Conservation (phyloP, 1,139 yeast genomes). For the Candida anutae region DNA sequence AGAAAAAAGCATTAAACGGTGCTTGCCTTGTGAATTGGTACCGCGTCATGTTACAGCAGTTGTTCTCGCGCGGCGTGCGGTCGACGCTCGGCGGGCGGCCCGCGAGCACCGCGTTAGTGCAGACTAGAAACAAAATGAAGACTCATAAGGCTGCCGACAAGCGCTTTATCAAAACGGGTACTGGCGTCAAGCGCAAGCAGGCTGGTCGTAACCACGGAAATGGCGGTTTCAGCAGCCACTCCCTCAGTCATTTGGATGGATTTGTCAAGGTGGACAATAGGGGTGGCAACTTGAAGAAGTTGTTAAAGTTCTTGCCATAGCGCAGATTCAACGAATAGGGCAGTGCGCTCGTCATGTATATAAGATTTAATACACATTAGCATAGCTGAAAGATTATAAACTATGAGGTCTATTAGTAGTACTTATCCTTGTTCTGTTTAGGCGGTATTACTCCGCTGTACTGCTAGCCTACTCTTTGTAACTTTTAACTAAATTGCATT, state of each 20-base stretch:
- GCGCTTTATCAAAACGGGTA: constrained; percentile 24
- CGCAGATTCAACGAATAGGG: too few relatives aligned
- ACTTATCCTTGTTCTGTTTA: not conserved
- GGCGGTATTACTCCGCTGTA: not conserved
- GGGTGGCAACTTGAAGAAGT: constrained; percentile 46
- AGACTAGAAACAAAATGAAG: constrained; percentile 47
- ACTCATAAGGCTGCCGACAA: constrained; percentile 68
- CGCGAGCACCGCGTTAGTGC: constrained; percentile 15
- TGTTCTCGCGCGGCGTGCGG: constrained; percentile 3
- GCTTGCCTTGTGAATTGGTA: too few relatives aligned
- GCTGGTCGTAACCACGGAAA: constrained; percentile 93
- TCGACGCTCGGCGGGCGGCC: constrained; percentile 4
- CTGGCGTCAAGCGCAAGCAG: constrained; percentile 49
- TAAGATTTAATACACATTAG: too few relatives aligned
- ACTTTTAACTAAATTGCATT: too few relatives aligned
- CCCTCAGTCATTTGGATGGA: constrained; percentile 57
- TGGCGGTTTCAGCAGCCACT: constrained; percentile 71
- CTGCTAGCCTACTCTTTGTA: not conserved
- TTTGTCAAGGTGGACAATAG: constrained; percentile 48
- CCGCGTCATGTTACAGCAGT: constrained; percentile 6
- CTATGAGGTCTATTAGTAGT: too few relatives aligned
- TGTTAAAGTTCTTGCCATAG: constrained; percentile 24
- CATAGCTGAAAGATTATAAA: too few relatives aligned
- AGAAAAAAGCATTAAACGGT: too few relatives aligned
- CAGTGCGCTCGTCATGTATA: too few relatives aligned